Base-by-base conservation (phyloP, 2,329 filamentous ascomycete species). In the Periconia digitata region DNA sequence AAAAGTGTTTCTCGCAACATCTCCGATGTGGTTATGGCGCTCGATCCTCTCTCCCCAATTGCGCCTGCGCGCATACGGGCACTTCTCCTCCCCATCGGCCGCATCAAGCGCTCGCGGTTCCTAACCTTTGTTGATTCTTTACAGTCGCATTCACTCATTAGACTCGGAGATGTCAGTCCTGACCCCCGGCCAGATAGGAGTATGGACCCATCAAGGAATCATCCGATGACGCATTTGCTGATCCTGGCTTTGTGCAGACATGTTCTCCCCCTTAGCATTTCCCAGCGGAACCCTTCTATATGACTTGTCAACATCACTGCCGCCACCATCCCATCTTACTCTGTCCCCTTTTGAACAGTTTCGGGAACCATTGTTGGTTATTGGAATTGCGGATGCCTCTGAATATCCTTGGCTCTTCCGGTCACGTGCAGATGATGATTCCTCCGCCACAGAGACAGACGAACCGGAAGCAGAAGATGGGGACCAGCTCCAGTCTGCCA, bases 261-360 rank as follows among this genome's bases (percentile, higher is more conserved):
- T 94, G 85, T 96, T 97, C 74, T 95, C 90, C 49, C 92, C 92
- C 35, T 77, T 94, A 63, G 89, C 88, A 13, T 96, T 94, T 71
- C 91, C 90, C 10, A 83, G 85, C 59, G 92, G 92, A 51, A 85
- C 86, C 63, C 87, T 97, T 52, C 81, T 96, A 62, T 96, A 94
- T 79, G 88, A 96, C 69, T 81, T 96, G 53, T 85, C 88, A 49
- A 90, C 89, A 51, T 86, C 90, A 63, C 78, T 87, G 46, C 87
- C 90, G 20, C 85, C 89, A n/a, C 80, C 85, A 24, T 90, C 89
- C 24, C 90, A 95, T 66, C 77, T 90, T 37, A 82, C 89, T 17
- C 75, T 95, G 35, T 87, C 87, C 32, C 92, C 94, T 1, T 96
- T 96, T 76, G 94, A 99, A 69, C 78, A 92, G 37, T 95, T 90